Evolutionary conservation across 2,329 filamentous ascomycete genomes (phyloP).

Genomic region (Geosmithia morbida): DNA sequence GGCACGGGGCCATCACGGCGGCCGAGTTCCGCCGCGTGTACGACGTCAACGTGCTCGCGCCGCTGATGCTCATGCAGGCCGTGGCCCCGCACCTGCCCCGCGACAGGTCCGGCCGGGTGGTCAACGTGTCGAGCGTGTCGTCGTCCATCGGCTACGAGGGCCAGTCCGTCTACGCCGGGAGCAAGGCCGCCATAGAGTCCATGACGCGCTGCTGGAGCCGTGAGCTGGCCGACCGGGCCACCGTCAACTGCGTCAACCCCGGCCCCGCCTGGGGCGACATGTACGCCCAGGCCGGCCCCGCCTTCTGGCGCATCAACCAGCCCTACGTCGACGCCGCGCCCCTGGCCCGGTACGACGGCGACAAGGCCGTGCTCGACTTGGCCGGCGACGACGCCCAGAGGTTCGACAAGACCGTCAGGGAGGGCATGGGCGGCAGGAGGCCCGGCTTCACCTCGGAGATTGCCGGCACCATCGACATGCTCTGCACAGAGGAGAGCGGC

Average conservation of each 20-base stretch:
- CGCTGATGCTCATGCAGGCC: conserved; percentile 64
- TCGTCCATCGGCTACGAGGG: conserved; percentile 36
- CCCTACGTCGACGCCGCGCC: conserved; percentile 20
- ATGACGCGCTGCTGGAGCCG: conserved; percentile 45
- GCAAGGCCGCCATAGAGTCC: conserved; percentile 43
- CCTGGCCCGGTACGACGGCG: conserved; percentile 17
- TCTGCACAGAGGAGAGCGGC: conserved; percentile 48
- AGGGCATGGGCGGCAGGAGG: conserved; percentile 16
- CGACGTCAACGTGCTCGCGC: conserved; percentile 69
- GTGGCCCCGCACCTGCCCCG: conserved; percentile 53
- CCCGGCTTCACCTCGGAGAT: conserved; percentile 35
- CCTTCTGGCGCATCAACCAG: conserved; percentile 22
- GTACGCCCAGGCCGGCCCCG: conserved; percentile 24
- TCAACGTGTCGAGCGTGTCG: conserved; percentile 41
- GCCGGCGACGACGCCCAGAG: conserved; percentile 11
- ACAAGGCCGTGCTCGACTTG: conserved; percentile 12
- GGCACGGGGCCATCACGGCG: conserved; percentile 35
- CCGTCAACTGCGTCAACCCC: conserved; percentile 43
- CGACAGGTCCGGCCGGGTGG: conserved; percentile 46
- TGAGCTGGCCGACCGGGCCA: conserved; percentile 36
- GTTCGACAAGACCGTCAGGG: conserved; percentile 17
- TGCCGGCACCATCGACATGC: conserved; percentile 56
- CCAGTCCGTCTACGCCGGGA: conserved; percentile 42
- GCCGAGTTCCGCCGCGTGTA: conserved; percentile 60
- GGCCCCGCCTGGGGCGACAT: conserved; percentile 39